These are phyloP conservation scores for Chalciporus sphaerocephalus DNA, from an alignment of 768 basidiomycete genomes.

Conservation along the genomic window DNA sequence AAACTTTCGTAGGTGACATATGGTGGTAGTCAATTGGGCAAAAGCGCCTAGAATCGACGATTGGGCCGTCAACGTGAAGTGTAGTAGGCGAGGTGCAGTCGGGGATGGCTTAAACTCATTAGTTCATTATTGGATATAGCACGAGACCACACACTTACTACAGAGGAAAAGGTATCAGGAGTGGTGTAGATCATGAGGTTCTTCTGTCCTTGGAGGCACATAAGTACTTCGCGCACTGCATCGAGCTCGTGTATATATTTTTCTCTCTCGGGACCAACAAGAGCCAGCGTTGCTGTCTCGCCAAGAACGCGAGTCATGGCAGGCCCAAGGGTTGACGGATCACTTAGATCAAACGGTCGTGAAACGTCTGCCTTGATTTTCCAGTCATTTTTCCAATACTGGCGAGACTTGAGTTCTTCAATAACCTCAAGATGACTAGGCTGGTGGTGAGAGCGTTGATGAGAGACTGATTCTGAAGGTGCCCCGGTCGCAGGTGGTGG, in stretches of 20 bases:
- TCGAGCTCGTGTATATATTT: conserved; percentile 71
- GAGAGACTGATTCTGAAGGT: neutral
- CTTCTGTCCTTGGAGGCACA: conserved; percentile 67
- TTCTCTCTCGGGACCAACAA: conserved; percentile 44
- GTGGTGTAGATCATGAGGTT: conserved; percentile 50
- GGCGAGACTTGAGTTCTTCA: conserved; percentile 57
- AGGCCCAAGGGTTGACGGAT: conserved; percentile 69
- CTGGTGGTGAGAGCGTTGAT: conserved; percentile 1
- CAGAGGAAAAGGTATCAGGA: conserved; percentile 31
- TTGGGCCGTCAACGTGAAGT: conserved; percentile 64
- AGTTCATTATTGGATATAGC: neutral
- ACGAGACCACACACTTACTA: conserved; percentile 19
- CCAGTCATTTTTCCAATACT: conserved; percentile 77
- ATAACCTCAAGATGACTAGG: conserved; percentile 44
- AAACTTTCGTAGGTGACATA: conserved; percentile 63
- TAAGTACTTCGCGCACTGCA: conserved; percentile 71
- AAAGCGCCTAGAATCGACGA: conserved; percentile 60
- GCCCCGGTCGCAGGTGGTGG: conserved; percentile 4
- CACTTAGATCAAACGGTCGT: conserved; percentile 55
- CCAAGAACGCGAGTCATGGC: conserved; percentile 38
- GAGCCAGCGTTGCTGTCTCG: conserved; percentile 34
- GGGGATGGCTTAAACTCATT: conserved; percentile 39
- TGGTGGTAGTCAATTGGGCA: conserved; percentile 52
- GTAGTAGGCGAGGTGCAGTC: conserved; percentile 57
- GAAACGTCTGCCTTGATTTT: conserved; percentile 40